These are phyloP conservation scores for Daldinia bambusicola DNA, from an alignment of 495 filamentous ascomycete species.

Conservation along the genomic window DNA sequence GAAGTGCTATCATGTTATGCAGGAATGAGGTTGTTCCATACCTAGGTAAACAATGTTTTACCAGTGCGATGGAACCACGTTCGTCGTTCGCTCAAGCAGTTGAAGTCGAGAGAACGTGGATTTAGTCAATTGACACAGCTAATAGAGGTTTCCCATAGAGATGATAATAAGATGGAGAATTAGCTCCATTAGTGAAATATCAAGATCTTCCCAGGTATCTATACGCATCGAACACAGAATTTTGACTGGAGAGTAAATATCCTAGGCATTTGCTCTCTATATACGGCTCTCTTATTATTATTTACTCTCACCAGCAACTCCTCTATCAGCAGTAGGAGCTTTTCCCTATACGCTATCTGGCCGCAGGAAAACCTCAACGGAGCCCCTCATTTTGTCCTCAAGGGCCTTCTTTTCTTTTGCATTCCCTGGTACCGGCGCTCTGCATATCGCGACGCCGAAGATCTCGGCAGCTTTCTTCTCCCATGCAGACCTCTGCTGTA, in stretches of 20 bases:
- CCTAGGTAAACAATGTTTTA: no score
- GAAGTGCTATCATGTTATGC: no score
- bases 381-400: conserved; percentile 56
- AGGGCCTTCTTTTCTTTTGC: conserved; percentile 59
- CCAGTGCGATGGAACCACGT: background rate
- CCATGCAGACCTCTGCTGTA: conserved; percentile 55
- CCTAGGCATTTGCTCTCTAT: conserved; percentile 8
- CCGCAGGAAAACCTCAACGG: conserved; percentile 56
- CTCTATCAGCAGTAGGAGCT: background rate
- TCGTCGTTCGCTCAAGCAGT: background rate
- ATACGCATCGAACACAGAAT: background rate
- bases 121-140: background rate
- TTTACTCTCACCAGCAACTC: background rate
- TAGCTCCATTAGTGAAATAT: background rate
- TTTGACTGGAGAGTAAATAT: background rate
- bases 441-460: conserved; percentile 59
- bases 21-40: no score
- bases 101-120: background rate
- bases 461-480: conserved; percentile 60
- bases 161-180: no score
- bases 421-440: conserved; percentile 51
- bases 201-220: background rate
- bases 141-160: background rate
- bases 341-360: conserved; percentile 8
- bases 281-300: background rate